These are phyloP conservation scores for Penicillium italicum DNA, from an alignment of 2,329 filamentous ascomycete genomes.

Conservation along the genomic window DNA sequence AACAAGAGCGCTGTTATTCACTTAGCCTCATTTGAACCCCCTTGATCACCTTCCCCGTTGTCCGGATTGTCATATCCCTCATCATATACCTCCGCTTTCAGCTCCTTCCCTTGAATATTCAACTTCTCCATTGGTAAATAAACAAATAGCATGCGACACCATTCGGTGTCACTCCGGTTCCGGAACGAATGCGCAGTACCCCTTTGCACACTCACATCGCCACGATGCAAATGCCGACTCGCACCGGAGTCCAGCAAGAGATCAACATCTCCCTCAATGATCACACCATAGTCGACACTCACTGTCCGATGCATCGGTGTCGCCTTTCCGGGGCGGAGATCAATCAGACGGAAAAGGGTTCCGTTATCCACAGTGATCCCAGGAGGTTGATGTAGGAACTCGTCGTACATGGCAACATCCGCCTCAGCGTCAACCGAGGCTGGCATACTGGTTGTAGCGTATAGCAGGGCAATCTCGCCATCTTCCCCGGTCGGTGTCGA, in stretches of 20 bases:
- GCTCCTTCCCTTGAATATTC: slow-evolving; percentile 48
- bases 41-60: not conserved
- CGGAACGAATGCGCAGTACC: slow-evolving; percentile 32
- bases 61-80: slow-evolving; percentile 20
- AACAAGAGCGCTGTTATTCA: not conserved
- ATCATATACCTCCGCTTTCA: slow-evolving; percentile 47
- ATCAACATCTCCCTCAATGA: slow-evolving; percentile 39
- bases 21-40: not conserved
- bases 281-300: slow-evolving; percentile 38
- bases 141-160: slow-evolving; percentile 34
- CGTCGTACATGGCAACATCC: slow-evolving; percentile 34
- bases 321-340: slow-evolving; percentile 32
- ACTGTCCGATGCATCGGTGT: slow-evolving; percentile 40
- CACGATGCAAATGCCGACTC: slow-evolving; percentile 29
- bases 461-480: slow-evolving; percentile 31
- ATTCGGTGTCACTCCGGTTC: slow-evolving; percentile 26
- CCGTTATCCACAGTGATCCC: slow-evolving; percentile 32
- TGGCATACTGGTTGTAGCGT: slow-evolving; percentile 30
- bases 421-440: slow-evolving; percentile 29
- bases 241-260: slow-evolving; percentile 37
- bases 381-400: slow-evolving; percentile 33
- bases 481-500: slow-evolving; percentile 27
- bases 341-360: slow-evolving; percentile 34
- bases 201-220: slow-evolving; percentile 36
- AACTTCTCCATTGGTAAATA: slow-evolving; percentile 31